phyloP scores from a whole-genome alignment of 179 eudicot species.

The Nepenthes alata region DNA sequence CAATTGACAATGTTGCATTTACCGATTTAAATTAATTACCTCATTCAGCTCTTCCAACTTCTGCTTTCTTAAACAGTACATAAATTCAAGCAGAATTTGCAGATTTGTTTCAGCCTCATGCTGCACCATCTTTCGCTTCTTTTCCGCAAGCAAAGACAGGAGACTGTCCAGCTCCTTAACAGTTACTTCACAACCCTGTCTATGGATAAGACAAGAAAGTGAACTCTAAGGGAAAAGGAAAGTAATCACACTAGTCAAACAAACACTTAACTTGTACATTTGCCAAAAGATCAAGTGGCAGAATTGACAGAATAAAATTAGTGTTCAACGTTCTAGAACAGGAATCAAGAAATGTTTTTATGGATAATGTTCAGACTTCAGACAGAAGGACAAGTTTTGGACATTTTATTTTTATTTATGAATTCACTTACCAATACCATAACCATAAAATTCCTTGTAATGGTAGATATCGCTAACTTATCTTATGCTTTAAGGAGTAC shows the following conservation, averaged over 20 bases:
- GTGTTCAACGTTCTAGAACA: neutral
- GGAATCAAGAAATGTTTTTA: neutral
- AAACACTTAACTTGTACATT: too few relatives aligned
- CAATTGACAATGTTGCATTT: neutral
- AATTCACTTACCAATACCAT: neutral
- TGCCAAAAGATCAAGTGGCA: neutral
- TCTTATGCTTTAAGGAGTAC: too few relatives aligned
- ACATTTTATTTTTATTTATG: neutral
- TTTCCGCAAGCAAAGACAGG: slow-evolving; percentile 53
- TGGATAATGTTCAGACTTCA: neutral
- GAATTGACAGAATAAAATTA: too few relatives aligned
- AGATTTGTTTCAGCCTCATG: slow-evolving; percentile 82
- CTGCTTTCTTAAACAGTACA: slow-evolving; percentile 50
- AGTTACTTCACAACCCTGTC: slow-evolving; percentile 87
- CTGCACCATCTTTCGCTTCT: slow-evolving; percentile 77
- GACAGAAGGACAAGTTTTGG: too few relatives aligned
- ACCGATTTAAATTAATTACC: slow-evolving; percentile 28
- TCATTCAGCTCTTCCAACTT: slow-evolving; percentile 76
- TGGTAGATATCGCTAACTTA: neutral
- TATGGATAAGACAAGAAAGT: slow-evolving; percentile 34
- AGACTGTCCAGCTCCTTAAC: slow-evolving; percentile 69
- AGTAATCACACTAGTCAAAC: neutral
- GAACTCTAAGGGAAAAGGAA: slow-evolving; percentile 7
- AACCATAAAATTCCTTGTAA: neutral
- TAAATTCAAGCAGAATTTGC: slow-evolving; percentile 64